Evolutionary conservation across 768 basidiomycete genomes (phyloP).

Genomic region (Termitomyces sp.): DNA sequence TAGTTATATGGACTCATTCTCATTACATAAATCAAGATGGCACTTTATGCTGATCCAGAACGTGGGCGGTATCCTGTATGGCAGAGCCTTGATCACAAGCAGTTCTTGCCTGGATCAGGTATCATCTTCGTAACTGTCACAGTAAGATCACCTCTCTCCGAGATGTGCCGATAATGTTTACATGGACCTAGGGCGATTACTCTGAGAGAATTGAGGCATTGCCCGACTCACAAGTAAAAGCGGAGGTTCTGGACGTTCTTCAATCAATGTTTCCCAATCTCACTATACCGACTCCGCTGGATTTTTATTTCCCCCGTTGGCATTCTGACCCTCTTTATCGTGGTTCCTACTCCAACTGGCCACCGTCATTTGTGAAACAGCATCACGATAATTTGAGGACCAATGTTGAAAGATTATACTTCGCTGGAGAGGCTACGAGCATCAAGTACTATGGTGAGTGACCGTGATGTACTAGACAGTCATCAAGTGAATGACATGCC

Average conservation of each 20-base stretch:
- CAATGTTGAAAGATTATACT: constrained; percentile 50
- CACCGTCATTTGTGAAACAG: constrained; percentile 46
- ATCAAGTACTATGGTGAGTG: constrained; percentile 49
- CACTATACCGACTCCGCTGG: constrained; percentile 48
- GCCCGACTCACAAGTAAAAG: constrained; percentile 36
- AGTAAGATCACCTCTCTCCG: constrained; percentile 18
- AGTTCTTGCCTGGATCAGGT: constrained; percentile 56
- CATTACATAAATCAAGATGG: constrained; percentile 30
- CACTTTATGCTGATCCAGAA: constrained; percentile 48
- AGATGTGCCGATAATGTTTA: neutral
- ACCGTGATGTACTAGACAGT: neutral
- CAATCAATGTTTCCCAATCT: constrained; percentile 51
- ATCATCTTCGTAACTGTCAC: constrained; percentile 49
- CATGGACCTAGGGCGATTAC: constrained; percentile 44
- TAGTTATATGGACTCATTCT: neutral
- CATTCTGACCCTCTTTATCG: constrained; percentile 43
- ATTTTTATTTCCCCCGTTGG: constrained; percentile 55
- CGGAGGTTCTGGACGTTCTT: constrained; percentile 53
- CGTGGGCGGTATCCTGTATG: constrained; percentile 63
- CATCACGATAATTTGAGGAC: constrained; percentile 55
- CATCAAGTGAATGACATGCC: neutral
- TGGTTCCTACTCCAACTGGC: constrained; percentile 69
- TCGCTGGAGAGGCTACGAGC: constrained; percentile 59
- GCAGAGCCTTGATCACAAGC: constrained; percentile 55
- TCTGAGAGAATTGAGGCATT: constrained; percentile 53